A percentile compares a stretch with the other conserved stretches of the same genome.
Conservation (phyloP, 2,329 filamentous ascomycete species). For the Colletotrichum truncatum region DNA sequence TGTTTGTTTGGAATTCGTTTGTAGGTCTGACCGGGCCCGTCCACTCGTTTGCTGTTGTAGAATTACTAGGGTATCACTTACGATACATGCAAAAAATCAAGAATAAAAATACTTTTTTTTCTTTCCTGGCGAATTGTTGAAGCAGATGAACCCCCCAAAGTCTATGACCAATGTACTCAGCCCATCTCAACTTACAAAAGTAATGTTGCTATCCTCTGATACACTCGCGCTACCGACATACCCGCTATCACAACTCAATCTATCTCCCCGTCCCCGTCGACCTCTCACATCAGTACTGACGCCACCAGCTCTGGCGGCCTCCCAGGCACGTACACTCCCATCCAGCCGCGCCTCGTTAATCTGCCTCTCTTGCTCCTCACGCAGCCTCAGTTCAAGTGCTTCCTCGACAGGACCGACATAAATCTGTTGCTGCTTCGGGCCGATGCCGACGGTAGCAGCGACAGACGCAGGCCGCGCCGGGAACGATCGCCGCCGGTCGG, state of each 20-base stretch:
- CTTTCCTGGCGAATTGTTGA: background rate
- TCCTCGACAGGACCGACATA: constrained; percentile 28
- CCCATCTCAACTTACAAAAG: constrained; percentile 10
- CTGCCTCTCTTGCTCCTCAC: constrained; percentile 20
- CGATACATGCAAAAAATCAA: background rate
- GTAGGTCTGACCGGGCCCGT: background rate
- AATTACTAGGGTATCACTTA: background rate
- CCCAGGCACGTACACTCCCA: constrained; percentile 2
- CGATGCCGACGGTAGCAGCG: background rate
- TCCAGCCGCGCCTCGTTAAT: constrained; percentile 16
- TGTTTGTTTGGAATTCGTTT: background rate
- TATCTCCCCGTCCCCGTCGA: background rate
- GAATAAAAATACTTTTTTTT: background rate
- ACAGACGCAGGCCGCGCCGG: background rate
- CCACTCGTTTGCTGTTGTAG: background rate
- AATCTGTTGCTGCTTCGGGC: background rate
- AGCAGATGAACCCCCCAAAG: background rate
- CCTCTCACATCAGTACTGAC: background rate
- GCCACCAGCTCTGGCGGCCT: background rate
- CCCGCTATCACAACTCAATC: constrained; percentile 28
- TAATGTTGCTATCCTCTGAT: constrained; percentile 6
- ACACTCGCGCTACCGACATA: constrained; percentile 17
- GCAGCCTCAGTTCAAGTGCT: constrained; percentile 22
- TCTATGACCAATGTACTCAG: background rate
- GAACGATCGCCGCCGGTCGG: background rate